A percentile compares a stretch with the other conserved stretches of the same genome.
Conservation (phyloP, 352 stramenopile genomes). For the Pythium folliculosum region DNA sequence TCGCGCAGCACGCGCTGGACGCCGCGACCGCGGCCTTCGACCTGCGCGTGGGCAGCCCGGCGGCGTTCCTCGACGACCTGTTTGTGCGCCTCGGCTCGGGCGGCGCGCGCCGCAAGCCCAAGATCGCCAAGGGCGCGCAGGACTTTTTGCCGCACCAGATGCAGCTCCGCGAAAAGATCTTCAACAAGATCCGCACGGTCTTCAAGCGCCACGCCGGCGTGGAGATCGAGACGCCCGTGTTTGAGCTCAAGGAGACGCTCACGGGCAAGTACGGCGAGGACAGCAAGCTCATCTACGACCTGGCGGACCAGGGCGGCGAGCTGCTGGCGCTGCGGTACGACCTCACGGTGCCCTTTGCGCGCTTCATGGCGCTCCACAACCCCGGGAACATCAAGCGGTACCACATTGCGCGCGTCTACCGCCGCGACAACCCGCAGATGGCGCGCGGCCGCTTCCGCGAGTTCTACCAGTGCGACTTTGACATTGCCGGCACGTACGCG, state of each 20-base stretch:
- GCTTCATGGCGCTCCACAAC: slow-evolving; percentile 97
- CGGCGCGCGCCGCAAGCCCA: slow-evolving; percentile 78
- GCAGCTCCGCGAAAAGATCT: slow-evolving; percentile 95
- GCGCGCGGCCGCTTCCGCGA: slow-evolving; percentile 96
- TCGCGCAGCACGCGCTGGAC: slow-evolving; percentile 9
- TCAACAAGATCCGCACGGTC: slow-evolving; percentile 96
- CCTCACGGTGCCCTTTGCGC: slow-evolving; percentile 98
- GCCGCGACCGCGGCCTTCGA: slow-evolving; percentile 79
- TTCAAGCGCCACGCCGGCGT: slow-evolving; percentile 98
- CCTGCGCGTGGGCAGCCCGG: slow-evolving; percentile 42
- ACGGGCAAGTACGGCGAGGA: slow-evolving; percentile 99
- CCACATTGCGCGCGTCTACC: slow-evolving; percentile 98
- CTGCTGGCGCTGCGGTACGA: slow-evolving; percentile 95
- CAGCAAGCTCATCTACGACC: slow-evolving; percentile 99
- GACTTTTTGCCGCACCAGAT: slow-evolving; percentile 98
- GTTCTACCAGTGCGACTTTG: slow-evolving; percentile 99
- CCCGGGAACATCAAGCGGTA: slow-evolving; percentile 99
- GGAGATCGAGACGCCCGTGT: slow-evolving; percentile 98
- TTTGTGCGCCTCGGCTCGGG: slow-evolving; percentile 67
- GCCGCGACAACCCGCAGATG: slow-evolving; percentile 95
- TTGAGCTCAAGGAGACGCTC: slow-evolving; percentile 98
- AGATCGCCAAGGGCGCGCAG: slow-evolving; percentile 92
- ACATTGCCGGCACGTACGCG: slow-evolving; percentile 95
- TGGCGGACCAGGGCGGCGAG: slow-evolving; percentile 97
- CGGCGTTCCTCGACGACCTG: slow-evolving; percentile 63